Evolutionary conservation across 1,139 yeast species (phyloP), one percentile per base, ranked within the genome.

Genomic region (Blastobotrys persicus): DNA sequence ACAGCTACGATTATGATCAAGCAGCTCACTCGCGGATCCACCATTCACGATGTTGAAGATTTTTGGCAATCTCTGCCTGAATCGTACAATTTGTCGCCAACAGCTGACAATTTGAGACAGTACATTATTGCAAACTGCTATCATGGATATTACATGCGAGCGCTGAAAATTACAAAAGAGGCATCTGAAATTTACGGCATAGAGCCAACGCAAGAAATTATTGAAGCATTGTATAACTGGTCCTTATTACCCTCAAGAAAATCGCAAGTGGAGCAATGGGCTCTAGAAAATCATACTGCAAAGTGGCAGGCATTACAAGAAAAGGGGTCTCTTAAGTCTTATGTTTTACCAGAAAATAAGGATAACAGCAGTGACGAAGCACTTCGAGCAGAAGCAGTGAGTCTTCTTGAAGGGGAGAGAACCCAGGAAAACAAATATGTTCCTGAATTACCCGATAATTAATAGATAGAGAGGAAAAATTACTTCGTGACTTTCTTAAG

Each of bases 121-220:
- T 83, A 80, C 56, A 67, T 87, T 43, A 78, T 85, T 53, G 88
- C 92, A 1, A 83, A 85, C 62, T 85, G 88, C 53, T 84, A 84
- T 58, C 82, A 82, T 61, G 91, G 86, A 1, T 70, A 76, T 45
- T 77, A 75, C 35, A 76, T 77, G 26, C 77, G 79, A 3, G 94
- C 94, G 0, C 68, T 83, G 14, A 73, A 71, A 16, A 66, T 82
- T 19, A 73, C 80, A 1, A 72, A 72, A 33, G 74, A 71, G 41
- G 77, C 83, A 69, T 73, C 72, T 28, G 77, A 54, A 5, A 59
- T 79, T 46, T 75, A 75, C 55, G 84, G 81, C 14, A 62, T 83
- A 7, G 69, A 69, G 12, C 69, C 84, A 1, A 69, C 75, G 13
- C 64, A 69, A 4, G 80, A 79, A n/a, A 73, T 81, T 4, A 64